phyloP scores from a whole-genome alignment of 352 stramenopile species.

The Globisporangium paddicum region DNA sequence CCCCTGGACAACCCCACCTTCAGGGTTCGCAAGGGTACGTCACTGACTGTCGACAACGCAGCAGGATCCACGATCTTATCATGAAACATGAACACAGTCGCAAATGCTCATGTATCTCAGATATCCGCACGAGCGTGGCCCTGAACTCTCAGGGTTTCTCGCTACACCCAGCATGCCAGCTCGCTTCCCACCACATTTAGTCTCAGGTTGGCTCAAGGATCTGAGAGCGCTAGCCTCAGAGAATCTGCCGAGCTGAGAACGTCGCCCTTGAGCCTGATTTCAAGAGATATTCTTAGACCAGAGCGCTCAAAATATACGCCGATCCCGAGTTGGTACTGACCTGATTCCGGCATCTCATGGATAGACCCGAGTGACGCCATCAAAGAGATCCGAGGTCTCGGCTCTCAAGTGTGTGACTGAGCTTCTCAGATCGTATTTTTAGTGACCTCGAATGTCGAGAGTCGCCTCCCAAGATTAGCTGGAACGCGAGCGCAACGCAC shows the following conservation, averaged over 20 bases:
- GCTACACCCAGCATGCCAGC: no score
- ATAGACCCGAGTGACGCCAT: background rate
- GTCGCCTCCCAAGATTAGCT: constrained; percentile 1
- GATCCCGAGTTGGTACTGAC: background rate
- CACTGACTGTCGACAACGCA: no score
- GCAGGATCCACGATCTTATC: no score
- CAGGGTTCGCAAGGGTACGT: no score
- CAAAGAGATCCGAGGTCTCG: background rate
- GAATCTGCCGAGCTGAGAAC: background rate
- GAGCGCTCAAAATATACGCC: background rate
- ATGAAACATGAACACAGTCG: no score
- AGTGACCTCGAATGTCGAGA: background rate
- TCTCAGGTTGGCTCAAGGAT: background rate
- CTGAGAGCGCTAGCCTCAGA: no score
- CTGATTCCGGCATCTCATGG: background rate
- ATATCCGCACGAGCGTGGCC: no score
- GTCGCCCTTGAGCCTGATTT: background rate
- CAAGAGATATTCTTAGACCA: background rate
- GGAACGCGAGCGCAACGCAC: constrained; percentile 2
- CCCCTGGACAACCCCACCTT: no score
- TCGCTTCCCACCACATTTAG: no score
- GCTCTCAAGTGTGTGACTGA: background rate
- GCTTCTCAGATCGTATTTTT: background rate
- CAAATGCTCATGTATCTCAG: no score
- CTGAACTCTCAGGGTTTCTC: no score